phyloP scores from a whole-genome alignment of 2,329 filamentous ascomycete species.

The Arthroderma sp. region DNA sequence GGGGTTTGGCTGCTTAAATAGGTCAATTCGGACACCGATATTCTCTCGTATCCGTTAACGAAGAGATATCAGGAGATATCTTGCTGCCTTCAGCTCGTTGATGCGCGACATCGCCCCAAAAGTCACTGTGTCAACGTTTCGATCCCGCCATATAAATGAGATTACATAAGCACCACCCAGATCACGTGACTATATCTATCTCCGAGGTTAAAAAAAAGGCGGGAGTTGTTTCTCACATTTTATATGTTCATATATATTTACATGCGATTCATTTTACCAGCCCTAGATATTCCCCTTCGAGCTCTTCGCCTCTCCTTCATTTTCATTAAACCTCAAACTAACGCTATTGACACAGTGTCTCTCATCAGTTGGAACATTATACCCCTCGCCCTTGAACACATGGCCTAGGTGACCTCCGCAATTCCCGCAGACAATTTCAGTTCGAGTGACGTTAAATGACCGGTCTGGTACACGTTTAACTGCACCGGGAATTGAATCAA shows the following conservation, averaged over 20 bases:
- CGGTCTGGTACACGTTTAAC: conserved; percentile 70
- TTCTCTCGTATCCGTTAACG: not conserved
- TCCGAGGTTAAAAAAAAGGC: not conserved
- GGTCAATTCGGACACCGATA: not conserved
- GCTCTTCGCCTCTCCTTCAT: conserved; percentile 35
- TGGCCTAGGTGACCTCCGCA: conserved; percentile 88
- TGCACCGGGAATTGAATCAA: conserved; percentile 83
- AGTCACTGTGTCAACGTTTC: not conserved
- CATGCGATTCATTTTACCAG: not conserved
- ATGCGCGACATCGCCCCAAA: not conserved
- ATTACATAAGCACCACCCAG: not conserved
- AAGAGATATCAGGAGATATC: not conserved
- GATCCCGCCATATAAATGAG: not conserved
- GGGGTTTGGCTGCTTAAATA: not conserved
- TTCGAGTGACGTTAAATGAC: conserved; percentile 69
- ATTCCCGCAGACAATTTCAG: conserved; percentile 87
- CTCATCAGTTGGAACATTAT: conserved; percentile 78
- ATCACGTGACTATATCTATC: not conserved
- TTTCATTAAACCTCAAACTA: conserved; percentile 69
- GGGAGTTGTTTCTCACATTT: not conserved
- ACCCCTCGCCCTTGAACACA: conserved; percentile 84
- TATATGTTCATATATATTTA: not conserved
- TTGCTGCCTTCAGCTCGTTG: not conserved
- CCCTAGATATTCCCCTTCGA: not conserved
- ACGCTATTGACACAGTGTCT: conserved; percentile 94